Base-by-base conservation (phyloP, 345 rosid genomes). In the Sonneratia caseolaris region DNA sequence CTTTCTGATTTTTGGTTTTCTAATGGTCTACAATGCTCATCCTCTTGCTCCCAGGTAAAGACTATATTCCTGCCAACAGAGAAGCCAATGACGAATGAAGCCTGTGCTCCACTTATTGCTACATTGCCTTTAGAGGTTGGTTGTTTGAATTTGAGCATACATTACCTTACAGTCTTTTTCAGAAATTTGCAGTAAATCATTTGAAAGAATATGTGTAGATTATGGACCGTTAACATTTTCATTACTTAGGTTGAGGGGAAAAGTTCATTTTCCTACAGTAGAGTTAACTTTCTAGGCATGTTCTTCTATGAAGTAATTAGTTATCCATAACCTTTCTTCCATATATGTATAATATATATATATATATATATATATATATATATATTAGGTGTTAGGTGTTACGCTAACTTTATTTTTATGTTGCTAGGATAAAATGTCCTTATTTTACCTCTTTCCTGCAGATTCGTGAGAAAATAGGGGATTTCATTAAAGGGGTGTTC, bases 101-200 rank as follows among this genome's bases (percentile, higher is more conserved):
- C 84, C 16, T 92, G 92, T 80, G 98, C 99, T 70, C 99, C 99
- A 37, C 76, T 92, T 80, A 90, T 95, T 79, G 97, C 98, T 71
- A 95, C 97, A 37, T 96, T 95, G 77, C 97, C 98, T 76, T 82
- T 95, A 81, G 98, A 95, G 91, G 97, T 86, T 70, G 74, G 79
- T 82, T 71, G 49, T 32, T 21, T 48, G 21, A 42, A 48, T 43
- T 45, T 37, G 27, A 38, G 24, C 12, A 11, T 43, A 19, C 56
- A 68, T 43, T 68, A 68, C 19, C 18, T 18, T n/a, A 13, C n/a
- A 18, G 3, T 0, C 2, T 27, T 32, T 62, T 5, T 32, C 10
- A 36, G 24, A 53, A 3, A 5, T 22, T 22, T 22, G n/a, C 21
- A 16, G 2, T 4, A 59, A 10, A 9, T 22, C 64, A 22, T 24